Conservation (phyloP, 129 eudicot genomes). For the Escallonia herrerae region DNA sequence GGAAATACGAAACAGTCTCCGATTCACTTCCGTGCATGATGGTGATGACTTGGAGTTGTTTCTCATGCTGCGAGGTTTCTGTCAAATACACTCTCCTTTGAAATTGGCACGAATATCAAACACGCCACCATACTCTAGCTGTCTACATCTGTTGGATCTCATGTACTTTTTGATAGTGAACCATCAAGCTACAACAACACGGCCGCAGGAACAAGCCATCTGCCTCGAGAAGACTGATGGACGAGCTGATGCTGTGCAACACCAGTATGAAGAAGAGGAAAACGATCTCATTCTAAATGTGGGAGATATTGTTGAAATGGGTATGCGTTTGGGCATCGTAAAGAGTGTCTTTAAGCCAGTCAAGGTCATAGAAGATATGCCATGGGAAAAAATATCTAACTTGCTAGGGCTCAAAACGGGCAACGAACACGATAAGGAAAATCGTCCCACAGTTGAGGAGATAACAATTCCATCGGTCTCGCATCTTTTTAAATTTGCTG, state of each 20-base stretch:
- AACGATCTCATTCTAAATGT: neutral
- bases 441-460: constrained; percentile 20
- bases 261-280: too few relatives aligned
- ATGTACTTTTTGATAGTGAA: constrained; percentile 4
- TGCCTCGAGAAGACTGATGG: too few relatives aligned
- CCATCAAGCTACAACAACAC: neutral
- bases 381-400: constrained; percentile 1
- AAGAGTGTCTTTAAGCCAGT: neutral
- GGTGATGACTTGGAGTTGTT: neutral
- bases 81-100: constrained; percentile 28
- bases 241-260: neutral
- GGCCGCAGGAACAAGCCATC: neutral
- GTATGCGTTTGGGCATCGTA: neutral
- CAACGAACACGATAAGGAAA: neutral
- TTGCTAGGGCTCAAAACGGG: neutral
- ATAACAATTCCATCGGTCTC: constrained; percentile 43
- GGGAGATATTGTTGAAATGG: neutral
- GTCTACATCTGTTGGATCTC: neutral
- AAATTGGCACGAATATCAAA: constrained; percentile 11
- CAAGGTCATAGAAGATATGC: neutral
- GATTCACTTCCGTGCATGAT: constrained; percentile 7
- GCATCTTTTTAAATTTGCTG: constrained; percentile 23
- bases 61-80: constrained; percentile 2
- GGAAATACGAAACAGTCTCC: constrained; percentile 17
- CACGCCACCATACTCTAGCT: neutral